phyloP scores from a whole-genome alignment of 306 rosid genomes.

The Fragaria vesca region DNA sequence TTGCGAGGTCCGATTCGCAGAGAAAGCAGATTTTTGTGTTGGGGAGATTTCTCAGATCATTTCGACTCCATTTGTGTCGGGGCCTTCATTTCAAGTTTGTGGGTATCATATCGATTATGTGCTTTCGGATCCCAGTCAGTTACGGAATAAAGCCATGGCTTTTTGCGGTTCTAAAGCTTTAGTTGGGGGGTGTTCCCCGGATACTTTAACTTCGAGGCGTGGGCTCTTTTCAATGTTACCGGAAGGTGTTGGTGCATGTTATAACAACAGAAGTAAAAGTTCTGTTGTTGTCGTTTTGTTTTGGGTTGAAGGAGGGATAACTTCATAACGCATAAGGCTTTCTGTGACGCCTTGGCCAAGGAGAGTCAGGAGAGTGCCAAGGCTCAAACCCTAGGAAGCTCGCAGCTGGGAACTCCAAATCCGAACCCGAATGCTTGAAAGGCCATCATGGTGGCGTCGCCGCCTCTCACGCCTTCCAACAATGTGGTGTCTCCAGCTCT shows the following conservation, averaged over 20 bases:
- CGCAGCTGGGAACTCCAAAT: slow-evolving; percentile 21
- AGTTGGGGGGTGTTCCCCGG: slow-evolving; percentile 45
- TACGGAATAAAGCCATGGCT: slow-evolving; percentile 59
- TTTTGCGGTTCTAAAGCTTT: slow-evolving; percentile 42
- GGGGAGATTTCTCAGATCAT: slow-evolving; percentile 67
- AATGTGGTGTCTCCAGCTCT: slow-evolving; percentile 60
- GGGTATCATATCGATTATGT: slow-evolving; percentile 62
- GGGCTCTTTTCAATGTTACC: slow-evolving; percentile 23
- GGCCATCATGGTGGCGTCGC: slow-evolving; percentile 41
- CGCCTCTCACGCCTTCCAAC: slow-evolving; percentile 68
- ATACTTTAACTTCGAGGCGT: slow-evolving; percentile 29
- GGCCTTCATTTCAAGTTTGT: slow-evolving; percentile 65
- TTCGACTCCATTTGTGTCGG: slow-evolving; percentile 65
- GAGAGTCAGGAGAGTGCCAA: slow-evolving; percentile 43
- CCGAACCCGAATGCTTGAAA: neutral
- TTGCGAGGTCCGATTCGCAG: slow-evolving; percentile 47
- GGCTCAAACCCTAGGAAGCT: slow-evolving; percentile 37
- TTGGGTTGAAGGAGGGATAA: slow-evolving; percentile 67
- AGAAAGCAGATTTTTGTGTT: slow-evolving; percentile 56
- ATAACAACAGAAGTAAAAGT: slow-evolving; percentile 29
- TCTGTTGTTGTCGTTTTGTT: slow-evolving; percentile 14
- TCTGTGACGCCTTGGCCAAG: slow-evolving; percentile 73
- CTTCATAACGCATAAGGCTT: slow-evolving; percentile 77
- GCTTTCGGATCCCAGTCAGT: slow-evolving; percentile 39
- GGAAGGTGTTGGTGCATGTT: slow-evolving; percentile 25